Percentiles rank a stretch among this genome's conserved stretches.
These are phyloP conservation scores for Fusarium torulosum DNA, from an alignment of 2,329 filamentous ascomycete genomes.

Conservation along the genomic window DNA sequence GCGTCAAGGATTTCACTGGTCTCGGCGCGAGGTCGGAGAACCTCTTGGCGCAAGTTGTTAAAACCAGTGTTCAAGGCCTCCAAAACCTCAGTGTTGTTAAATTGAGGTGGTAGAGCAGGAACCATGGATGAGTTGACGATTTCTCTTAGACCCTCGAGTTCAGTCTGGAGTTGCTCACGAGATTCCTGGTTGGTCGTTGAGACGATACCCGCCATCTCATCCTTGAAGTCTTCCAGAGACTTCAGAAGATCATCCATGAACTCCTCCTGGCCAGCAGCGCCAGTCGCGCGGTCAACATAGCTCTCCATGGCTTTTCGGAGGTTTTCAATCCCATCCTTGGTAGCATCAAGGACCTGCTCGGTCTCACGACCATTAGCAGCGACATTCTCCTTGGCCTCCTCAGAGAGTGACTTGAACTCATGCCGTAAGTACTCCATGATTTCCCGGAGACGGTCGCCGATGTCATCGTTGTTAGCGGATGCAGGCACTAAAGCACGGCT, in stretches of 20 bases:
- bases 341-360: slow-evolving; percentile 87
- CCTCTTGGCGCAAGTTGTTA: slow-evolving; percentile 79
- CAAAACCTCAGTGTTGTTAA: slow-evolving; percentile 74
- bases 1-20: slow-evolving; percentile 91
- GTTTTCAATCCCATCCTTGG: slow-evolving; percentile 87
- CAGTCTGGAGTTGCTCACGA: slow-evolving; percentile 78
- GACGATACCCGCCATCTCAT: slow-evolving; percentile 75
- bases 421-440: slow-evolving; percentile 71
- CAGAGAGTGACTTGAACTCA: slow-evolving; percentile 71
- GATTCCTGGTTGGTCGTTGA: slow-evolving; percentile 61
- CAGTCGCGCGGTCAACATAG: slow-evolving; percentile 80
- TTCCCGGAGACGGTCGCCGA: slow-evolving; percentile 71
- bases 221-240: slow-evolving; percentile 75
- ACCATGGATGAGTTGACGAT: slow-evolving; percentile 78
- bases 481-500: slow-evolving; percentile 57
- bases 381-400: slow-evolving; percentile 81
- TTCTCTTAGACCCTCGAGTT: slow-evolving; percentile 85
- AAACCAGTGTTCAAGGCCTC: slow-evolving; percentile 79
- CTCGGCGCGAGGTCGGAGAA: slow-evolving; percentile 75
- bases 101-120: slow-evolving; percentile 60
- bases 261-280: slow-evolving; percentile 79
- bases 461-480: slow-evolving; percentile 60
- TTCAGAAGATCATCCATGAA: slow-evolving; percentile 76
- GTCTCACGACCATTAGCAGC: slow-evolving; percentile 84
- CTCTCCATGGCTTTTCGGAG: slow-evolving; percentile 83